Conservation (phyloP, 139 green algal species). For the Chlorokybus atmophyticus region DNA sequence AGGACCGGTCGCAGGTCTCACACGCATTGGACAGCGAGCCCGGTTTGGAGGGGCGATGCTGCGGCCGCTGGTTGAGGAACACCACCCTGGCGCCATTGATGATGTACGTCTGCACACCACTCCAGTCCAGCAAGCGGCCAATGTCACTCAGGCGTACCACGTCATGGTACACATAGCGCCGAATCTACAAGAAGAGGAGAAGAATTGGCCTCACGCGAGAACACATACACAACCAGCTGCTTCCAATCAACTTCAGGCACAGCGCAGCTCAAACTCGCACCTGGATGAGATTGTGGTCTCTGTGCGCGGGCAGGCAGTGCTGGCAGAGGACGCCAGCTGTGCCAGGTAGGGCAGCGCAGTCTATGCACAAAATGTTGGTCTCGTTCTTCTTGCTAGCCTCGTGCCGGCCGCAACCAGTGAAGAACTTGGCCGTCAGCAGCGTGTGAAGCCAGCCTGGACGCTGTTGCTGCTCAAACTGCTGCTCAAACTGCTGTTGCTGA, state of each 20-base stretch:
- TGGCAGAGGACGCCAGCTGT: neutral
- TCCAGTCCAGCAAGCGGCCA: slow-evolving; percentile 26
- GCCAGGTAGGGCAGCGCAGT: neutral
- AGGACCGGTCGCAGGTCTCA: neutral
- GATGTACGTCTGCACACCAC: slow-evolving; percentile 57
- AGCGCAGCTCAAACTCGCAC: neutral
- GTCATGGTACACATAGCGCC: slow-evolving; percentile 48
- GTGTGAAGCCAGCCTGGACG: too few species aligned
- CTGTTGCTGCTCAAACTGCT: too few species aligned
- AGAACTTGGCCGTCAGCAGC: too few species aligned
- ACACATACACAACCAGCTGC: neutral
- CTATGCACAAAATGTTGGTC: neutral
- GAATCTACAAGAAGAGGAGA: slow-evolving; percentile 10
- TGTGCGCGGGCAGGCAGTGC: neutral
- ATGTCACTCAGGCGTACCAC: slow-evolving; percentile 57
- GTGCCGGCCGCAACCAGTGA: too few species aligned
- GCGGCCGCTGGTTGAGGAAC: slow-evolving; percentile 54
- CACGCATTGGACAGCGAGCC: neutral
- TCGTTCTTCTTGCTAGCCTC: slow-evolving; percentile 2
- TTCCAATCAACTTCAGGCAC: neutral
- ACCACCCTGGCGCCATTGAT: slow-evolving; percentile 60
- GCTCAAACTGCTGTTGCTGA: too few species aligned
- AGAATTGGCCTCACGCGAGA: neutral
- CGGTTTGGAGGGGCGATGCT: slow-evolving; percentile 9
- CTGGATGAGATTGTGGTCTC: neutral